A percentile compares a stretch with the other conserved stretches of the same genome.
Conservation (phyloP, 139 green algal genomes). For the Pleodorina starrii region DNA sequence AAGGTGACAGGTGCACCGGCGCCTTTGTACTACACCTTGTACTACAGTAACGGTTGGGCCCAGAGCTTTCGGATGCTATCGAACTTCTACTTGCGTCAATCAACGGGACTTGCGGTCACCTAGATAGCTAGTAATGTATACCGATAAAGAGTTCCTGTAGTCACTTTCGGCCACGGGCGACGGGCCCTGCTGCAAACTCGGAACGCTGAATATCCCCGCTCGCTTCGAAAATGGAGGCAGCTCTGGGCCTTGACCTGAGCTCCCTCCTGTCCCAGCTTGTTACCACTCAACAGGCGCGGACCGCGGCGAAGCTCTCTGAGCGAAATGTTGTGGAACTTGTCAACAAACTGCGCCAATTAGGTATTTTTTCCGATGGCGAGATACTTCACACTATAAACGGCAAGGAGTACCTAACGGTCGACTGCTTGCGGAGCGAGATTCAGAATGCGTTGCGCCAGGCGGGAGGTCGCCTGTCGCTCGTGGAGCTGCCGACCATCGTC, state of each 20-base stretch:
- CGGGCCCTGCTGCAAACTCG: too few species aligned
- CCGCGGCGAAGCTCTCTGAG: constrained; percentile 82
- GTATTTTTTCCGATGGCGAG: constrained; percentile 77
- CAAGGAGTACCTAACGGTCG: constrained; percentile 88
- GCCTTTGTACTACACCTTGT: too few species aligned
- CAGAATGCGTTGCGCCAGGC: constrained; percentile 50
- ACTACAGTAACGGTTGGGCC: too few species aligned
- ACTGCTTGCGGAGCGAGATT: constrained; percentile 71
- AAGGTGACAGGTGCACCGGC: too few species aligned
- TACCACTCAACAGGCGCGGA: constrained; percentile 79
- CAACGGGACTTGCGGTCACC: too few species aligned
- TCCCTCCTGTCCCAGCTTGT: constrained; percentile 78
- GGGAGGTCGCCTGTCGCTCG: constrained; percentile 83
- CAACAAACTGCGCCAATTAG: constrained; percentile 84
- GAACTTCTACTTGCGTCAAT: too few species aligned
- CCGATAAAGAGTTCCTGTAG: too few species aligned
- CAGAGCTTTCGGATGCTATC: too few species aligned
- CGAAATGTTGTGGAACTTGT: constrained; percentile 94
- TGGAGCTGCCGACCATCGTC: constrained; percentile 86
- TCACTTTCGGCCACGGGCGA: too few species aligned
- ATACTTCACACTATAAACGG: constrained; percentile 91
- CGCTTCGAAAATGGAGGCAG: constrained; percentile 45
- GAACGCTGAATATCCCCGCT: too few species aligned
- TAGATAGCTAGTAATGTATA: too few species aligned
- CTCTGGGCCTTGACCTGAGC: constrained; percentile 69